Base-by-base conservation (phyloP, 176 grass and related monocot genomes). In the Oryza rufipogon region DNA sequence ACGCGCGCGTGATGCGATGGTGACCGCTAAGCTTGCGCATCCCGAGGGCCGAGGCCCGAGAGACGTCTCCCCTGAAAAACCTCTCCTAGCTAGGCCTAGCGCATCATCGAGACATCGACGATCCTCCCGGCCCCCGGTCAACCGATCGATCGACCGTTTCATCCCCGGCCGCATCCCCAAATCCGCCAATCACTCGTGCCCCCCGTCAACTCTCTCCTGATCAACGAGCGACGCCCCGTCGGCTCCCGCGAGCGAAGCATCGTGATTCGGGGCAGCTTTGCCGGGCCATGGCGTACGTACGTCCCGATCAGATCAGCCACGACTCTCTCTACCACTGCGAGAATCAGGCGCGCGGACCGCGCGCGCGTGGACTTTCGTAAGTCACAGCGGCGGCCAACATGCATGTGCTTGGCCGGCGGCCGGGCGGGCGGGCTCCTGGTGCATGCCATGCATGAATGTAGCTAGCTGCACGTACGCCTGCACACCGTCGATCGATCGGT, bases 221-320 rank as follows among this genome's bases (percentile, higher is more conserved):
- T 54, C 38, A 46, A 23, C 38, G 44, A 70, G 30, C 30, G 30
- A 49, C 17, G 22, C 3, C 76, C 60, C 70, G 79, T 41, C 80
- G 4, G 68, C 52, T 30, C n/a, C 52, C 34, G 34, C n/a, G 34
- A 1, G 82, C 63, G 76, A 17, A 38, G 39, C 64, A 20, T 30
- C 82, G 30, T 20, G 44, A 84, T 84, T 66, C 44, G 28, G 63
- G 72, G 82, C 72, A 67, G 63, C 63, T 68, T 49, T 42, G 45
- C 63, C 63, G 72, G 58, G 19, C 20, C 7, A 8, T 22, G 58
- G 25, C 30, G 30, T 32, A 32, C 30, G 30, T 32, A 32, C 14
- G 26, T 26, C 47, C 47, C 47, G 15, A 39, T 39, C 38, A 17
- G 15, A 39, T 39, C 38, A 17, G 32, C 73, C 8, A 70, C 46